phyloP scores from a whole-genome alignment of 345 rosid genomes.

The Microthlaspi erraticum region DNA sequence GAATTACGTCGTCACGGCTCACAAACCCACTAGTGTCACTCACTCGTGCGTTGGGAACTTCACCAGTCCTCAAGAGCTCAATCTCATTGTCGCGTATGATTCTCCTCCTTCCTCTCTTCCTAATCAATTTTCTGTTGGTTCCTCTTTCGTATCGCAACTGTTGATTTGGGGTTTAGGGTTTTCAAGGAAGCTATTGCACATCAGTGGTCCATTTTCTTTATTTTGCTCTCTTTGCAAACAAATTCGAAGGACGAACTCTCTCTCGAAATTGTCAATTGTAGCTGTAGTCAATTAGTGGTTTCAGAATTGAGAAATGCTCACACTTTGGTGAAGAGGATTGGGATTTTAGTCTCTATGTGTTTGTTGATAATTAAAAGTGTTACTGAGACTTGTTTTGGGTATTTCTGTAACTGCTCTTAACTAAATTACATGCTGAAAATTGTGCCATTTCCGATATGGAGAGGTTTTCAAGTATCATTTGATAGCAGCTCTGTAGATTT shows the following conservation, averaged over 20 bases:
- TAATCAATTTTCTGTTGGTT: neutral
- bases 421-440: conserved; percentile 20
- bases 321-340: neutral
- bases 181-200: conserved; percentile 7
- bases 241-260: neutral
- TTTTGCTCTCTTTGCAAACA: neutral
- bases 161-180: conserved; percentile 39
- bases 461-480: neutral
- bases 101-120: neutral
- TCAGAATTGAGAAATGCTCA: neutral
- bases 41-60: conserved; percentile 99
- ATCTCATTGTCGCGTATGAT: conserved; percentile 88
- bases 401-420: conserved; percentile 3
- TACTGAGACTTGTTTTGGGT: neutral
- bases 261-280: neutral
- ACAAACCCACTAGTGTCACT: conserved; percentile 87
- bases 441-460: neutral
- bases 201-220: conserved; percentile 7
- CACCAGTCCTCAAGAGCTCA: conserved; percentile 92
- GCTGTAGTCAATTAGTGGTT: neutral
- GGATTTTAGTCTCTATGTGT: conserved; percentile 9
- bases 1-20: conserved; percentile 70
- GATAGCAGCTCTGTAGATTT: neutral
- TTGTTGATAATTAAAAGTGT: neutral
- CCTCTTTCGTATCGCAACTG: neutral